phyloP scores from a whole-genome alignment of 192 early-diverging fungal genomes.

The Diversispora epigaea region DNA sequence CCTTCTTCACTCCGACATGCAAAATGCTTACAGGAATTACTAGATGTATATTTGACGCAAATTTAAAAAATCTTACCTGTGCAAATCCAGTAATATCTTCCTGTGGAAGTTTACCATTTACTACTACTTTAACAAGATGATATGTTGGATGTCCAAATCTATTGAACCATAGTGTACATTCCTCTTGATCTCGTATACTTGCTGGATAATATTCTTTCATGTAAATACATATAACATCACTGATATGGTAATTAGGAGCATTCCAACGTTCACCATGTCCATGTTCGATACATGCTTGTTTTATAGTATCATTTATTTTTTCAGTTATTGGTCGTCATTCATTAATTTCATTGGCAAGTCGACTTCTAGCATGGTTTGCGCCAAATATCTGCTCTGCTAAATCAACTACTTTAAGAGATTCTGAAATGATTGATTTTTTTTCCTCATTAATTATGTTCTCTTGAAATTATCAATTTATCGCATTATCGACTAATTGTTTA shows the following conservation, averaged over 20 bases:
- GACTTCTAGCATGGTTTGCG: background rate
- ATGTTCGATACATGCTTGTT: too few species aligned
- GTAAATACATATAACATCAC: constrained; percentile 18
- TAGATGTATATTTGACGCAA: constrained; percentile 6
- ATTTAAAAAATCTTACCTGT: constrained; percentile 5
- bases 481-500: constrained; percentile 21
- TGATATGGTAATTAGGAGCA: constrained; percentile 8
- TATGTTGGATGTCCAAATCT: constrained; percentile 21
- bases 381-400: constrained; percentile 32
- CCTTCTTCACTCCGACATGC: background rate
- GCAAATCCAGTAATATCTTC: constrained; percentile 13
- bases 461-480: constrained; percentile 19
- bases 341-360: constrained; percentile 23
- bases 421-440: background rate
- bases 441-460: constrained; percentile 17
- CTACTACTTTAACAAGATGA: constrained; percentile 15
- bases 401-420: constrained; percentile 30
- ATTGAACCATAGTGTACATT: constrained; percentile 15
- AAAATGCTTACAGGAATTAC: constrained; percentile 15
- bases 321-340: background rate
- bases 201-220: constrained; percentile 18
- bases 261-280: constrained; percentile 16
- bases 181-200: constrained; percentile 19
- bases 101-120: constrained; percentile 1
- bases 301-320: constrained; percentile 15